Evolutionary conservation across 2,329 filamentous ascomycete genomes (phyloP).

Genomic region (Neonectria ditissima): DNA sequence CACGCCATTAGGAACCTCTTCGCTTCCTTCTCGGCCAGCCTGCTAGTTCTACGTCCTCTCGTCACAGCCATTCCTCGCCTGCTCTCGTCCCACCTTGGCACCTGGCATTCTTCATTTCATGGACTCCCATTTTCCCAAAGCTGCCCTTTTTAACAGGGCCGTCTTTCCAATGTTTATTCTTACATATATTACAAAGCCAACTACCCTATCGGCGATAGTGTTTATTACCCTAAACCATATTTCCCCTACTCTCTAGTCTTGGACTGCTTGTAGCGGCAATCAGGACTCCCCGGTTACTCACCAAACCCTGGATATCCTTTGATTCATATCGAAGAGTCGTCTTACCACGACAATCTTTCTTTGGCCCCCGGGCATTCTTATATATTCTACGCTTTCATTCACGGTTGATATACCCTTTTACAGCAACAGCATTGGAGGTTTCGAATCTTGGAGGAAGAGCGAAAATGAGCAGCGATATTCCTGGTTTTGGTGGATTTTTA

Average conservation of each 20-base stretch:
- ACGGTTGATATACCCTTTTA: slow-evolving; percentile 49
- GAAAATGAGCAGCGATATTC: slow-evolving; percentile 39
- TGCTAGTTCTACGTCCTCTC: slow-evolving; percentile 21
- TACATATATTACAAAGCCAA: slow-evolving; percentile 46
- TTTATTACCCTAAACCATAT: slow-evolving; percentile 47
- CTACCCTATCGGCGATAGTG: slow-evolving; percentile 49
- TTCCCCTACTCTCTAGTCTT: slow-evolving; percentile 3
- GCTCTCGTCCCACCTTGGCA: slow-evolving; percentile 29
- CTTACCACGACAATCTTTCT: slow-evolving; percentile 20
- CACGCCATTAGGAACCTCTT: slow-evolving; percentile 14
- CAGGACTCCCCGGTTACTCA: slow-evolving; percentile 31
- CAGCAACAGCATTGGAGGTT: slow-evolving; percentile 36
- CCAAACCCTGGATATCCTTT: slow-evolving; percentile 32
- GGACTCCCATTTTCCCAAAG: slow-evolving; percentile 33
- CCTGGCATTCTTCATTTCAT: slow-evolving; percentile 42
- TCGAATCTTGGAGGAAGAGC: slow-evolving; percentile 38
- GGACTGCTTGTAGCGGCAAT: slow-evolving; percentile 11
- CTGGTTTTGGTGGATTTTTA: slow-evolving; percentile 36
- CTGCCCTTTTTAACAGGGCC: slow-evolving; percentile 4
- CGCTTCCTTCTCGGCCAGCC: slow-evolving; percentile 35
- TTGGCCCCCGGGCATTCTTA: slow-evolving; percentile 41
- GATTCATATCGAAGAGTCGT: slow-evolving; percentile 27
- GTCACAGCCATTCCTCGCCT: slow-evolving; percentile 20
- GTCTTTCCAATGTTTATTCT: slow-evolving; percentile 40
- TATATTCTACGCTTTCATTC: slow-evolving; percentile 45